Conservation (phyloP, 108 stramenopile genomes). For the Skeletonema tropicum region DNA sequence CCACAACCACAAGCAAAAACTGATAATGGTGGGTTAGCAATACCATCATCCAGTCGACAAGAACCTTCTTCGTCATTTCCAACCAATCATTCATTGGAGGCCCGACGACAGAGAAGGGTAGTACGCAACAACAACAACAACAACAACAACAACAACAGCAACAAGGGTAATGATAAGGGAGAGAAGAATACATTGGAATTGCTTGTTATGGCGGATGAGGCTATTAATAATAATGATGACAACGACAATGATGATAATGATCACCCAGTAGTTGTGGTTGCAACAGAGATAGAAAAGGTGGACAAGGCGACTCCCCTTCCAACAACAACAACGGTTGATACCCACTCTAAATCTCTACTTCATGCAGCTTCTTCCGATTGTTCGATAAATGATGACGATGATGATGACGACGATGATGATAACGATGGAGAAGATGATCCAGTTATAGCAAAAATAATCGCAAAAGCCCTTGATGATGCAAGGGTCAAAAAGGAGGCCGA, state of each 20-base stretch:
- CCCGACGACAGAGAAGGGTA: constrained; percentile 19
- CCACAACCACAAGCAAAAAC: too few species aligned
- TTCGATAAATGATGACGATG: not conserved
- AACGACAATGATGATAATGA: not conserved
- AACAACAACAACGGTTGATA: not conserved
- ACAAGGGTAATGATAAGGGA: not conserved
- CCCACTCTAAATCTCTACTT: not conserved
- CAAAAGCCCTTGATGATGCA: constrained; percentile 3
- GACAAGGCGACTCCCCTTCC: not conserved
- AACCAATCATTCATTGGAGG: too few species aligned
- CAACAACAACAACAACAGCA: constrained; percentile 14
- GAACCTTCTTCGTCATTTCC: too few species aligned
- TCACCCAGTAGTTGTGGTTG: not conserved
- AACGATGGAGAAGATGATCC: not conserved
- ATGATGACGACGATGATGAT: not conserved
- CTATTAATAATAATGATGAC: too few species aligned
- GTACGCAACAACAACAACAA: constrained; percentile 16
- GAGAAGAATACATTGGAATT: constrained; percentile 1
- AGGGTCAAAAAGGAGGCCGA: not conserved
- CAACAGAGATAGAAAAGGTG: not conserved
- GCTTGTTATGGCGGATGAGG: constrained; percentile 1
- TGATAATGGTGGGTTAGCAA: too few species aligned
- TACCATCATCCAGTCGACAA: too few species aligned
- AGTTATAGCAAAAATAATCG: not conserved
- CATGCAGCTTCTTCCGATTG: not conserved